Percentiles rank a stretch among this genome's conserved stretches.
Conservation (phyloP, 129 eudicot species). For the Solidago caesia region DNA sequence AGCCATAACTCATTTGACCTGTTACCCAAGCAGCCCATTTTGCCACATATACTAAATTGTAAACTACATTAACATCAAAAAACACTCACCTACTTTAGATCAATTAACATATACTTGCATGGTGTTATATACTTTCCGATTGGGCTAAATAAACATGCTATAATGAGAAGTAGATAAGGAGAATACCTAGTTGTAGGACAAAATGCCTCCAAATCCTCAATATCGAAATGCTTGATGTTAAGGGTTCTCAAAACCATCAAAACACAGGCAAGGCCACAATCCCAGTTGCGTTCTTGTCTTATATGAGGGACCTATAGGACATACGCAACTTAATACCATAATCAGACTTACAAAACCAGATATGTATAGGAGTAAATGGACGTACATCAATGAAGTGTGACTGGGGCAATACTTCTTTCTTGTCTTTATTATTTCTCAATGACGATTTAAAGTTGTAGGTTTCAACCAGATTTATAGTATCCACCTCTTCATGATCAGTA, state of each 20-base stretch:
- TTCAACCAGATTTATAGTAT: slow-evolving; percentile 30
- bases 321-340: slow-evolving; percentile 2
- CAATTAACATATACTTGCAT: neutral
- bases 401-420: slow-evolving; percentile 35
- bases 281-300: slow-evolving; percentile 78
- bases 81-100: neutral
- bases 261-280: slow-evolving; percentile 95
- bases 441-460: slow-evolving; percentile 39
- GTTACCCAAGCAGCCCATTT: neutral
- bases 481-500: slow-evolving; percentile 28
- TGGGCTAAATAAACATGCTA: neutral
- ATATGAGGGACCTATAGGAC: slow-evolving; percentile 70
- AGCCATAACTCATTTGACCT: neutral
- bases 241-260: slow-evolving; percentile 74
- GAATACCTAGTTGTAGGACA: slow-evolving; percentile 71
- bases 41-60: neutral
- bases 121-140: neutral
- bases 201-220: slow-evolving; percentile 56
- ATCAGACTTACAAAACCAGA: neutral
- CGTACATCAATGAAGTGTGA: slow-evolving; percentile 61
- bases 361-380: neutral
- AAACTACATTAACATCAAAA: neutral
- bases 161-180: neutral
- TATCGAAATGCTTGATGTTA: slow-evolving; percentile 41
- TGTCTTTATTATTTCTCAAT: slow-evolving; percentile 32